Conservation (phyloP, 2,329 filamentous ascomycete genomes). For the Penicillium sclerotiorum region DNA sequence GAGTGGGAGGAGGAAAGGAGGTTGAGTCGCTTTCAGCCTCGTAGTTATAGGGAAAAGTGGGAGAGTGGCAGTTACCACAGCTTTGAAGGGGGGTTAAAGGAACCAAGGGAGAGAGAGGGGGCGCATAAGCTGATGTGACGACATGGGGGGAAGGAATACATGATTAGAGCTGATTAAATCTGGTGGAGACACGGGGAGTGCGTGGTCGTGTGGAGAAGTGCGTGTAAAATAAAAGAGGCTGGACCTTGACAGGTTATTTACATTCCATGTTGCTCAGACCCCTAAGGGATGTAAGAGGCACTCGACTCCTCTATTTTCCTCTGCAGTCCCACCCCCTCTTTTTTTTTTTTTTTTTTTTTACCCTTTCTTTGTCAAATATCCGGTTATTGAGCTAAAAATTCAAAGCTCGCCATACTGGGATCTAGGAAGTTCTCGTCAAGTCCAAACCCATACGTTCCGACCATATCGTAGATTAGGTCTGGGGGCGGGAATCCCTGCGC, state of each 20-base stretch:
- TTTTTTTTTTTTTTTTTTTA: neutral
- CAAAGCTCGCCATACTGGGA: slow-evolving; percentile 46
- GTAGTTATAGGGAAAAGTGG: slow-evolving; percentile 10
- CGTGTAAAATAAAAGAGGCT: slow-evolving; percentile 11
- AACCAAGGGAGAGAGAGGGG: slow-evolving; percentile 14
- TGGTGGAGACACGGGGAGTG: no score
- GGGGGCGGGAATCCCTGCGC: slow-evolving; percentile 45
- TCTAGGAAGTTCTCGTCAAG: slow-evolving; percentile 46
- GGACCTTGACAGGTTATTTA: slow-evolving; percentile 17
- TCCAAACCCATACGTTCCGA: slow-evolving; percentile 47
- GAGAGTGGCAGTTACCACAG: slow-evolving; percentile 18
- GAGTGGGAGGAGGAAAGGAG: slow-evolving; percentile 26
- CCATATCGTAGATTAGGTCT: slow-evolving; percentile 47
- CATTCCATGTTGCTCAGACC: slow-evolving; percentile 16
- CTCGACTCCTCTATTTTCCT: neutral
- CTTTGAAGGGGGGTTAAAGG: slow-evolving; percentile 5
- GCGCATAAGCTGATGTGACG: slow-evolving; percentile 24
- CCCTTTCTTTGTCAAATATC: neutral
- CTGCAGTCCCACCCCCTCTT: neutral
- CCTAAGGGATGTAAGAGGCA: neutral
- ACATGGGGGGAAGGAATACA: no score
- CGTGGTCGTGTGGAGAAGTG: no score
- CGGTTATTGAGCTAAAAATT: slow-evolving; percentile 38
- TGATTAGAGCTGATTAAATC: no score
- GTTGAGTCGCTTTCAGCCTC: slow-evolving; percentile 23